These are phyloP conservation scores for Lecanoromycetidae sp. DNA, from an alignment of 2,329 filamentous ascomycete genomes.

Conservation along the genomic window DNA sequence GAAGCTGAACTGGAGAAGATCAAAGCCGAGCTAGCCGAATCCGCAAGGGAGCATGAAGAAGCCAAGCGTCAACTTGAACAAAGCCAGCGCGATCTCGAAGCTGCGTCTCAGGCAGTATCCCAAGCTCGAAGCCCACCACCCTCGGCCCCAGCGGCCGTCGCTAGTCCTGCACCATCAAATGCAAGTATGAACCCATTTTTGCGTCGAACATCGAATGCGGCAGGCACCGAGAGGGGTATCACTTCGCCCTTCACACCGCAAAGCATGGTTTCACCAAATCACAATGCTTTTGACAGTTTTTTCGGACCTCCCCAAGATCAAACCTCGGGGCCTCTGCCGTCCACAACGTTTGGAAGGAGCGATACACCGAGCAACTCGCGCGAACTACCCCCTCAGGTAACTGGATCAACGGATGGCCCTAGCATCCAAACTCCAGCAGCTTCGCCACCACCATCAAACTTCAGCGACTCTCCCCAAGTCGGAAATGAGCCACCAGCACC, in stretches of 20 bases:
- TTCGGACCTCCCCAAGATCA: conserved; percentile 55
- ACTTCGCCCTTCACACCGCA: conserved; percentile 35
- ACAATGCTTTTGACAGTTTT: conserved; percentile 71
- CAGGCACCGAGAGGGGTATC: conserved; percentile 37
- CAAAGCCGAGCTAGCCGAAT: conserved; percentile 61
- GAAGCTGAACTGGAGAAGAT: conserved; percentile 83
- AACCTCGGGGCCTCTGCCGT: conserved; percentile 35
- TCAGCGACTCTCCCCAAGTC: conserved; percentile 42
- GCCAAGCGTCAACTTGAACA: conserved; percentile 37
- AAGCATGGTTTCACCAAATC: conserved; percentile 33
- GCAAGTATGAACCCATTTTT: conserved; percentile 87
- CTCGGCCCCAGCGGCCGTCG: conserved; percentile 48
- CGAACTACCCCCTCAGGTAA: conserved; percentile 20
- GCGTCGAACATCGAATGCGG: conserved; percentile 41
- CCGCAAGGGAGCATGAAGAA: conserved; percentile 53
- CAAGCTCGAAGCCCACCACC: conserved; percentile 16
- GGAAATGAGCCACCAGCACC: conserved; percentile 50
- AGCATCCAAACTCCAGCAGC: conserved; percentile 48
- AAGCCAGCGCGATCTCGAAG: conserved; percentile 35
- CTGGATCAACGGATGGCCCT: conserved; percentile 35
- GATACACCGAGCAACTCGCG: conserved; percentile 26
- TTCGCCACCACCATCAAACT: conserved; percentile 44
- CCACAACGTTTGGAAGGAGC: conserved; percentile 51
- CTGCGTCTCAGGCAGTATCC: conserved; percentile 16
- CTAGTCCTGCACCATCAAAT: conserved; percentile 41